Evolutionary conservation across 129 eudicot genomes (phyloP).

Genomic region (Centaurea solstitialis): DNA sequence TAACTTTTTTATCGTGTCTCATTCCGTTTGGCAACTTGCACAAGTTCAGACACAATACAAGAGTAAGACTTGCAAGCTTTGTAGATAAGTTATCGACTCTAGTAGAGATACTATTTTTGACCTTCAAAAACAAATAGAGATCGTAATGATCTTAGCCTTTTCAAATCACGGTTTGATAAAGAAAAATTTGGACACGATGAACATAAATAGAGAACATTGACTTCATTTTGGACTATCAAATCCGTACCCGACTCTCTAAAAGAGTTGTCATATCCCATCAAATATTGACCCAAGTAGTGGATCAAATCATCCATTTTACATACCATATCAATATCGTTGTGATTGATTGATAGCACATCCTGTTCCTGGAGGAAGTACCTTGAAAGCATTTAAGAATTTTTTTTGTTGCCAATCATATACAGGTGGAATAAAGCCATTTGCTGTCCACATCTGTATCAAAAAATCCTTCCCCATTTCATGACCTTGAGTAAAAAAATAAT

Average conservation of each 20-base stretch:
- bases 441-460: background rate
- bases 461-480: background rate
- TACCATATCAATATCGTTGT: background rate
- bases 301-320: background rate
- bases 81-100: too few relatives aligned
- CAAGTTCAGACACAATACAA: too few relatives aligned
- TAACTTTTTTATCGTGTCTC: too few relatives aligned
- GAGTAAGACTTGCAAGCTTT: too few relatives aligned
- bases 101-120: too few relatives aligned
- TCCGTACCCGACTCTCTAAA: background rate
- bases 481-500: background rate
- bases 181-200: background rate
- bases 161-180: background rate
- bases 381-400: too few relatives aligned
- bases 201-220: background rate
- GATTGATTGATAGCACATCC: background rate
- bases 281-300: background rate
- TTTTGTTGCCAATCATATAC: too few relatives aligned
- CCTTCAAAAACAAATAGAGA: too few relatives aligned
- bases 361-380: slow-evolving; percentile 29
- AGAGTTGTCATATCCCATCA: background rate
- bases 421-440: background rate
- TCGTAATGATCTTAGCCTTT: background rate
- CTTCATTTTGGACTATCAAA: slow-evolving; percentile 3
- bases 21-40: too few relatives aligned